Conservation (phyloP, 1,139 yeast species). For the Lizanozyma gosingica region DNA sequence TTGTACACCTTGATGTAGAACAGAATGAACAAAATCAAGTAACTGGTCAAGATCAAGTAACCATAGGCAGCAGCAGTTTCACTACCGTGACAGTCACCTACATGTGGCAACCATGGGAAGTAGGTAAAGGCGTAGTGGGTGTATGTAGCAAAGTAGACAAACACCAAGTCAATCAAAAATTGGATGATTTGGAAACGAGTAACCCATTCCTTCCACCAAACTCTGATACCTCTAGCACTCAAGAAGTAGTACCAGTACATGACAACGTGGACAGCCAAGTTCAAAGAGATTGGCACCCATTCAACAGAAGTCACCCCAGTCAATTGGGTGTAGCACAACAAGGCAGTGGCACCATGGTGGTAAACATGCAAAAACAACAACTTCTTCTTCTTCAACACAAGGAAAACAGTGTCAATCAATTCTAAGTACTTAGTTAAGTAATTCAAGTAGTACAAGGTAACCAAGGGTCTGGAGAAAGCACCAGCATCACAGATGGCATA, state of each 20-base stretch:
- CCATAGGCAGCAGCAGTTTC: constrained; percentile 91
- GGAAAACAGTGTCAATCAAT: constrained; percentile 84
- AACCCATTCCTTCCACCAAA: constrained; percentile 99
- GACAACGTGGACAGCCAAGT: constrained; percentile 88
- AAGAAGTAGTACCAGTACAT: constrained; percentile 98
- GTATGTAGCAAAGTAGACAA: constrained; percentile 90
- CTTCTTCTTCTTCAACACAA: constrained; percentile 87
- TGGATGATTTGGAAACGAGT: constrained; percentile 94
- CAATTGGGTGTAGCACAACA: constrained; percentile 89
- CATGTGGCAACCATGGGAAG: constrained; percentile 60
- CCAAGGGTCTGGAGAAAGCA: constrained; percentile 83
- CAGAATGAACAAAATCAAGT: constrained; percentile 83
- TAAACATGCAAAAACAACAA: constrained; percentile 86
- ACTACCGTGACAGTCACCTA: constrained; percentile 86
- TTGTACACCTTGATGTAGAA: constrained; percentile 87
- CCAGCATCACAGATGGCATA: constrained; percentile 75
- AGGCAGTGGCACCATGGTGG: constrained; percentile 98
- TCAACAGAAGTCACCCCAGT: constrained; percentile 85
- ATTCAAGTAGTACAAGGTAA: constrained; percentile 72
- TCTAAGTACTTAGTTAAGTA: constrained; percentile 75
- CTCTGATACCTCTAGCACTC: constrained; percentile 87
- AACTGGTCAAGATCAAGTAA: constrained; percentile 79
- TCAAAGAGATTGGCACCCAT: constrained; percentile 90
- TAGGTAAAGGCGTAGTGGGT: constrained; percentile 60
- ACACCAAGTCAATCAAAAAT: constrained; percentile 79